Evolutionary conservation across 306 rosid genomes (phyloP), one percentile per base, ranked within the genome.

Genomic region (Lathyrus tuberosus): DNA sequence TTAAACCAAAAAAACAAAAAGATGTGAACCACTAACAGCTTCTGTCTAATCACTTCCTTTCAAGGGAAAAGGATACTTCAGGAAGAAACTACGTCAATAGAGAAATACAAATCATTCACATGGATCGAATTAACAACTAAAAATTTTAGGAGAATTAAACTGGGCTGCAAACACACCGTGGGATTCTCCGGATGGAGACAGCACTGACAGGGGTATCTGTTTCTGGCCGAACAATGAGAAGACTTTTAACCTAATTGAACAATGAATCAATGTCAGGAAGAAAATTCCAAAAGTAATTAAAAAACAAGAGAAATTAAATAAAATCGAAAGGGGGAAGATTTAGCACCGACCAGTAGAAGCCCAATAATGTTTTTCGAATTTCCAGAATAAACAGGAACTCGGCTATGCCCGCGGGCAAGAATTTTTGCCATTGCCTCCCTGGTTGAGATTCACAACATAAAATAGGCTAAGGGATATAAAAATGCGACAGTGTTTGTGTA

Each of bases 381-480:
- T 67, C 92, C 99, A 69, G 95, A 83, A 78, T 95, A 91, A 54
- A 95, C 96, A 67, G 99, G 99, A 86, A 95, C 96, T 64, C 99
- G 85, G 79, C 99, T 95, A 71, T 95, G 99, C 54, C 99, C 99
- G 0, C 97, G 95, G 24, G 96, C 99, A 71, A 95, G 91, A 79
- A 95, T 11, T 89, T 91, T 91, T 28, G 96, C 99, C 97, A 91
- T 95, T 51, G 99, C 99, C 63, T 95, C 97, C 99, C 99, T 95
- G 74, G 59, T 83, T 65, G 72, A 79, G 59, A 75, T 65, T 75
- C n/a, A 14, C 62, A 62, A 40, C n/a, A 15, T 62, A 54, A 51
- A 42, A 49, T 15, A 20, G 6, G 17, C 67, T 2, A 52, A 70
- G 38, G 51, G 47, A 40, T 40, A 5, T 8, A 72, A 69, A 54